Evolutionary conservation across 371 early-diverging fungal species (phyloP).

Genomic region (Entomophthora muscae): DNA sequence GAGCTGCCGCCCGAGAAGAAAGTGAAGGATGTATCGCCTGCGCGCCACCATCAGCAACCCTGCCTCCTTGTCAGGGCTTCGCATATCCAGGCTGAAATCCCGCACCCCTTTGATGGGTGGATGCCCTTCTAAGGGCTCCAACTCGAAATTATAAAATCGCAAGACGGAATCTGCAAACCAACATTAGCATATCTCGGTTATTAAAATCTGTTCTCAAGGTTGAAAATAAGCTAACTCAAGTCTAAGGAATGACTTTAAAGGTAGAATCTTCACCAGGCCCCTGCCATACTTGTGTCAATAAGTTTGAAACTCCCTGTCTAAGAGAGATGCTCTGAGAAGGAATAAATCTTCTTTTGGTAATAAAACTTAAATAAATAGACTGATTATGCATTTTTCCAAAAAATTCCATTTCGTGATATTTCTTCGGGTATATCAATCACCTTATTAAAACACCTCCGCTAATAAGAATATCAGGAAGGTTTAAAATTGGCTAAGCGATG

Average conservation of each 20-base stretch:
- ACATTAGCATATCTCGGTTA: not conserved
- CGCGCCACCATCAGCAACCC: not conserved
- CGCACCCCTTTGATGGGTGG: not conserved
- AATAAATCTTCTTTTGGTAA: not conserved
- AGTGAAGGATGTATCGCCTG: not conserved
- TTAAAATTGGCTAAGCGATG: no score
- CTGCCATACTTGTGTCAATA: not conserved
- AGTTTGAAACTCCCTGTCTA: not conserved
- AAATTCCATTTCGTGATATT: no score
- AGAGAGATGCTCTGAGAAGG: not conserved
- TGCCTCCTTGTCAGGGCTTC: not conserved
- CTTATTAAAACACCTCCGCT: no score
- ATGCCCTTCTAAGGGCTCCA: not conserved
- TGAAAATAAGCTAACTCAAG: not conserved
- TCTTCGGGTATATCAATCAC: no score
- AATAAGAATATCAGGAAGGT: no score
- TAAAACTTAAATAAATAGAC: no score
- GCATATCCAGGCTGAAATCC: not conserved
- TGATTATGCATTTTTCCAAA: no score
- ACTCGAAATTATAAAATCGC: not conserved
- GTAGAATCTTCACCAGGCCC: not conserved
- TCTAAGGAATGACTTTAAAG: not conserved
- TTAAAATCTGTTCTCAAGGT: not conserved
- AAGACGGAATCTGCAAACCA: not conserved
- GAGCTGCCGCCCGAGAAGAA: not conserved